A percentile compares a stretch with the other conserved stretches of the same genome.
These are phyloP conservation scores for Trametes polyzona DNA, from an alignment of 1,284 basidiomycete genomes.

Conservation along the genomic window DNA sequence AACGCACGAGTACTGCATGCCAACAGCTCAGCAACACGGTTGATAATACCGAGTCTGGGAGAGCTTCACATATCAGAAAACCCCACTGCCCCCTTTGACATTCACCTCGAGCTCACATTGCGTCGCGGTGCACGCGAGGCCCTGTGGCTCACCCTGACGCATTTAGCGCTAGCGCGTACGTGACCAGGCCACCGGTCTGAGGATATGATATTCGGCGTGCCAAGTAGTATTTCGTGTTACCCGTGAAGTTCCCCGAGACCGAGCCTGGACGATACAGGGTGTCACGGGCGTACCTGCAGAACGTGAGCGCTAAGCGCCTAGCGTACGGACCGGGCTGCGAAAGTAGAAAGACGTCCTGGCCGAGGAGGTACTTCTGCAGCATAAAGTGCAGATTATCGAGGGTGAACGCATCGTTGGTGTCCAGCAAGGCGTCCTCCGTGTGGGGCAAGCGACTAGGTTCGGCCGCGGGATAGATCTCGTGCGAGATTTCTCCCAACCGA, in stretches of 20 bases:
- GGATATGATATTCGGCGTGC: no score
- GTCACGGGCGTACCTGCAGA: slow-evolving; percentile 65
- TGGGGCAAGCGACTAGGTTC: slow-evolving; percentile 54
- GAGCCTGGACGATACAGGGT: no score
- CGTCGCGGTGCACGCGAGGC: no score
- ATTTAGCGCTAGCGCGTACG: no score
- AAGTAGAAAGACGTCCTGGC: slow-evolving; percentile 66
- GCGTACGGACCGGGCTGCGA: slow-evolving; percentile 71
- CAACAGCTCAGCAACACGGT: neutral
- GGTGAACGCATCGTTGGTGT: slow-evolving; percentile 53
- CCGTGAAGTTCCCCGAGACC: no score
- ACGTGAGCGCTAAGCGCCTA: slow-evolving; percentile 60
- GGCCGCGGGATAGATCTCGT: slow-evolving; percentile 52
- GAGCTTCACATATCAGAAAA: no score
- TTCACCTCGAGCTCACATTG: no score
- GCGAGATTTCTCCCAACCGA: slow-evolving; percentile 59
- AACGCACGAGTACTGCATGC: neutral
- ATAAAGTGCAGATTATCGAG: slow-evolving; percentile 64
- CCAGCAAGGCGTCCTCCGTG: slow-evolving; percentile 46
- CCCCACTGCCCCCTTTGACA: no score
- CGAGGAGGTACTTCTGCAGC: slow-evolving; percentile 68
- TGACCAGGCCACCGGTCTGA: no score
- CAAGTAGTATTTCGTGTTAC: no score
- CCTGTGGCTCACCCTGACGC: no score
- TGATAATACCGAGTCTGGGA: no score